Evolutionary conservation across 2,329 filamentous ascomycete species (phyloP).

Genomic region (Hymenoscyphus albidus): DNA sequence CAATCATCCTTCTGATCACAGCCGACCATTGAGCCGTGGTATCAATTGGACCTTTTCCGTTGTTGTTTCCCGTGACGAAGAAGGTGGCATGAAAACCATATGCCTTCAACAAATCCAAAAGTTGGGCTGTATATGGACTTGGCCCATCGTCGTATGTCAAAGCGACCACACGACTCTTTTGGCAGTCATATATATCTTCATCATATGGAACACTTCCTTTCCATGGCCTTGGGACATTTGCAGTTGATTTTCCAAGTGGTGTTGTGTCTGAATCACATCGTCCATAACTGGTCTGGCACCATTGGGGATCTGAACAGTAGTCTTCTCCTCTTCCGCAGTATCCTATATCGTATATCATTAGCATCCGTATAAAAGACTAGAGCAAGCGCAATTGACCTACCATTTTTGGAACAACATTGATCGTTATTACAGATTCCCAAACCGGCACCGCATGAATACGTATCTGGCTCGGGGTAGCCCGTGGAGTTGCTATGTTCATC

Average conservation of each 20-base stretch:
- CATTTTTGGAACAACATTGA: neutral
- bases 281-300: conserved; percentile 21
- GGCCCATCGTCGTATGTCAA: conserved; percentile 66
- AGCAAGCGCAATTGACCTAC: neutral
- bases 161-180: conserved; percentile 54
- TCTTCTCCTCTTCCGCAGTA: conserved; percentile 17
- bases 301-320: conserved; percentile 23
- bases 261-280: conserved; percentile 54
- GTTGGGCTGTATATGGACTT: conserved; percentile 52
- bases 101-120: conserved; percentile 55
- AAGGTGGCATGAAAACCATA: conserved; percentile 64
- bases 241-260: conserved; percentile 52
- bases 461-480: neutral
- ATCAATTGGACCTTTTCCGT: conserved; percentile 36
- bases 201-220: conserved; percentile 54
- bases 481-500: neutral
- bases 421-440: conserved; percentile 13
- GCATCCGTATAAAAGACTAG: neutral
- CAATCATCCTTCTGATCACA: conserved; percentile 40
- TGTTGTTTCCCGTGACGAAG: conserved; percentile 58
- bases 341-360: conserved; percentile 8
- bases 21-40: conserved; percentile 41
- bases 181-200: conserved; percentile 52
- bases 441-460: conserved; percentile 16
- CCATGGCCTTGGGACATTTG: conserved; percentile 44